Evolutionary conservation across 352 stramenopile genomes (phyloP).

Genomic region (Phytophthora citrophthora): DNA sequence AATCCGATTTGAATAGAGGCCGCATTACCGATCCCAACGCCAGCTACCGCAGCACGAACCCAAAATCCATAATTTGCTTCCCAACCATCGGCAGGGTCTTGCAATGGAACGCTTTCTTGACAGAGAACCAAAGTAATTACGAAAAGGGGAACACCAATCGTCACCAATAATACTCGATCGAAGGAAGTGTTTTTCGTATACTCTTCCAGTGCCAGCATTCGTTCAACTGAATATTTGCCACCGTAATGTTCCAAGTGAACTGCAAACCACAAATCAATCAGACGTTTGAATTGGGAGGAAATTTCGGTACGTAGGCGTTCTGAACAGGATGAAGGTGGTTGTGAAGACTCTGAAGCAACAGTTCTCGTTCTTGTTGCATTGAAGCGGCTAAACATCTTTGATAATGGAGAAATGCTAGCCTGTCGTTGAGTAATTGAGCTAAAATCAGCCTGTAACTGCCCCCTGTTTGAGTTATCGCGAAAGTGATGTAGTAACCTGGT

Average conservation of each 20-base stretch:
- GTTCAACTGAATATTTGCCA: constrained; percentile 31
- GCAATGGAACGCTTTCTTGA: constrained; percentile 28
- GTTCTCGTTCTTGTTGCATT: not conserved
- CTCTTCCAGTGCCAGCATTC: constrained; percentile 33
- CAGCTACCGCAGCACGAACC: constrained; percentile 19
- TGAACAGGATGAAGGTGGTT: not conserved
- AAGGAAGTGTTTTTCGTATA: constrained; percentile 20
- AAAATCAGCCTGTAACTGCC: not conserved
- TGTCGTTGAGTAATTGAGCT: not conserved
- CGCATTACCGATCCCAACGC: constrained; percentile 14
- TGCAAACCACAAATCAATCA: constrained; percentile 8
- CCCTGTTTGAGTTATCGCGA: too few species aligned
- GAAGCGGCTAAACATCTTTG: not conserved
- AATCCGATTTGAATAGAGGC: constrained; percentile 14
- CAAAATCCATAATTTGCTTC: constrained; percentile 28
- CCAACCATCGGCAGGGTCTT: constrained; percentile 25
- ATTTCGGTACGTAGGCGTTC: not conserved
- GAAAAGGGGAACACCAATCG: constrained; percentile 10
- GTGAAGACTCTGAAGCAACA: not conserved
- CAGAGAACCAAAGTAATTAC: constrained; percentile 18
- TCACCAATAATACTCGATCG: constrained; percentile 16
- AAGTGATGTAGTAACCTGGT: too few species aligned
- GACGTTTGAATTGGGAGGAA: not conserved
- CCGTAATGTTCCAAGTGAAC: constrained; percentile 22
- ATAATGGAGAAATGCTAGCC: not conserved